phyloP scores from a whole-genome alignment of 768 basidiomycete genomes.

The Rossbeevera mucosa region DNA sequence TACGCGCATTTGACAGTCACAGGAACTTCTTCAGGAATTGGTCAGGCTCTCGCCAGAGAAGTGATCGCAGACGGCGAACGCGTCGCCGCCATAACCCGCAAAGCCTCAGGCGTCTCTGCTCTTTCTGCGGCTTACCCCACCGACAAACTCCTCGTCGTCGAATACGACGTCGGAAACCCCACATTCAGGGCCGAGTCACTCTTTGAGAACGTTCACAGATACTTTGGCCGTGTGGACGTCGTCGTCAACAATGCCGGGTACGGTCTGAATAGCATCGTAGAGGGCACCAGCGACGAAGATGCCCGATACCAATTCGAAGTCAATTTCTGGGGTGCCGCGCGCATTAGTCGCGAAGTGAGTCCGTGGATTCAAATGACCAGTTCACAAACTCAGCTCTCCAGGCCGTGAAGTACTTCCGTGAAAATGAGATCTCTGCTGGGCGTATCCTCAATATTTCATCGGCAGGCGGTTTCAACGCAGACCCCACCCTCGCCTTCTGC shows the following conservation, averaged over 20 bases:
- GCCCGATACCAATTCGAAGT: conserved; percentile 29
- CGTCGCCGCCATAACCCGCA: conserved; percentile 27
- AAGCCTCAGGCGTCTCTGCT: conserved; percentile 16
- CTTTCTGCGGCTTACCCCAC: conserved; percentile 13
- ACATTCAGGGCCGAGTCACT: conserved; percentile 13
- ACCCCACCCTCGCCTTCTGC: conserved; percentile 18
- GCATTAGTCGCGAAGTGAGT: conserved; percentile 23
- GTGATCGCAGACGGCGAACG: conserved; percentile 26
- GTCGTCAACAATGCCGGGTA: conserved; percentile 34
- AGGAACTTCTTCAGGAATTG: conserved; percentile 39
- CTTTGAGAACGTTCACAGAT: conserved; percentile 17
- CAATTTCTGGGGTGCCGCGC: conserved; percentile 31
- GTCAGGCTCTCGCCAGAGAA: conserved; percentile 28
- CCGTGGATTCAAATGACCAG: background rate
- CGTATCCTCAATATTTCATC: conserved; percentile 24
- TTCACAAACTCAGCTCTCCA: background rate
- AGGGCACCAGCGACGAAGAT: conserved; percentile 22
- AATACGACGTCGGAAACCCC: conserved; percentile 29
- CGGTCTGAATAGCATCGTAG: conserved; percentile 23
- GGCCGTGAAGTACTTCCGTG: conserved; percentile 30
- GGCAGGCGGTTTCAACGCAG: conserved; percentile 13
- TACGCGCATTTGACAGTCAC: conserved; percentile 29
- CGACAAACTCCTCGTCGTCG: conserved; percentile 26
- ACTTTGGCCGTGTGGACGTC: conserved; percentile 32
- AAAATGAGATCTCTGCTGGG: conserved; percentile 22